Evolutionary conservation across 2,329 filamentous ascomycete species (phyloP), one percentile per base, ranked within the genome.

Genomic region (Microsporum ferrugineum): DNA sequence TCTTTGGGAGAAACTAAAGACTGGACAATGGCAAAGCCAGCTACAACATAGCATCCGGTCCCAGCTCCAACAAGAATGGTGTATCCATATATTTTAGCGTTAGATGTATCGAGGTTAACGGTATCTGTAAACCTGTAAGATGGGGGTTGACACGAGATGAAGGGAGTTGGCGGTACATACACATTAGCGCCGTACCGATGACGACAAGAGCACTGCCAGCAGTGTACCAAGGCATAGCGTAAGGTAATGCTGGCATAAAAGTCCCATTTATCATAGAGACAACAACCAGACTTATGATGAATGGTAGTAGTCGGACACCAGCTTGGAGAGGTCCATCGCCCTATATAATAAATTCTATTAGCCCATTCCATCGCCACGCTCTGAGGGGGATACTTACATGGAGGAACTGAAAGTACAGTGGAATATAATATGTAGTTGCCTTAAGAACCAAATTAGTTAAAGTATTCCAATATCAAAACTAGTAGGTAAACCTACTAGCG

Each of bases 391-490:
- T 36, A 36, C 34, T 36, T 10, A 36, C 34, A 36, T 36, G 34
- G 39, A 27, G 43, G 66, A 83, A 84, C 61, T 80, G 77, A 68
- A 83, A 83, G 70, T 76, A 82, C 0, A 83, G 70, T 0, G 82
- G 81, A 5, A 80, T 76, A 68, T 80, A 84, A 70, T 82, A 84
- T n/a, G 79, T 71, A 5, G 34, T 36, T 36, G 34, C 34, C 34
- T 36, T 36, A 36, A 36, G 34, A 84, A 4, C 79, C 71, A 36
- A 36, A 10, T 36, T 36, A 36, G 34, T 36, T 36, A 36, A 36
- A 36, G 2, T 36, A 36, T 36, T 36, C 34, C 34, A 36, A 36
- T 36, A 36, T 36, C 34, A 36, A 36, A 36, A 36, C 34, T 36
- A 36, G 34, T 36, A 36, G 10, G 34, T 36, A 36, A 36, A 49